Percentiles rank a stretch among this genome's conserved stretches.
These are phyloP conservation scores for Sonneratia alba DNA, from an alignment of 345 rosid species.

Conservation along the genomic window DNA sequence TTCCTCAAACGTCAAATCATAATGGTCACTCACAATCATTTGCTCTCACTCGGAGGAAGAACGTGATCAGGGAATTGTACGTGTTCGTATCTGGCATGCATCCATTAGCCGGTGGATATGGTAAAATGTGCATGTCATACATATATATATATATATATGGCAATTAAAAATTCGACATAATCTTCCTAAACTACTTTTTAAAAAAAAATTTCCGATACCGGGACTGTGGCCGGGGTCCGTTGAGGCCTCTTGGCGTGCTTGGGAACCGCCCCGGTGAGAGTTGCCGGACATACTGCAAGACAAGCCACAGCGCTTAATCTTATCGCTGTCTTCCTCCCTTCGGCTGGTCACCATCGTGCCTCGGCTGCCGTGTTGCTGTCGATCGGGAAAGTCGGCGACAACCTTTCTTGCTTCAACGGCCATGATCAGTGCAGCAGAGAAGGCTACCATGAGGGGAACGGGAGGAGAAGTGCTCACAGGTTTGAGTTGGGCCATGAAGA, in stretches of 20 bases:
- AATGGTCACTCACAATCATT: too few species aligned
- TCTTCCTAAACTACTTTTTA: too few species aligned
- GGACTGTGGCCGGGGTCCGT: constrained; percentile 1
- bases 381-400: neutral
- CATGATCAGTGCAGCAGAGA: neutral
- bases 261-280: neutral
- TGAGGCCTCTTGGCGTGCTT: neutral
- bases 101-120: neutral
- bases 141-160: too few species aligned
- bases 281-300: neutral
- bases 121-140: too few species aligned
- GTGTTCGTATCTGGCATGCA: neutral
- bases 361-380: neutral
- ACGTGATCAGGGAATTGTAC: too few species aligned
- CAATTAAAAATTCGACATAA: too few species aligned
- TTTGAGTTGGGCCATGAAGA: neutral
- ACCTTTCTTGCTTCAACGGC: neutral
- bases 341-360: neutral
- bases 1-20: too few species aligned
- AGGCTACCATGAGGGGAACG: neutral
- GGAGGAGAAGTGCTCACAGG: neutral
- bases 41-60: too few species aligned
- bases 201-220: neutral
- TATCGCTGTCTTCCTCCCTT: too few species aligned
- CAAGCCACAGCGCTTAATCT: too few species aligned